Conservation (phyloP, 768 basidiomycete genomes). For the Russula earlei region DNA sequence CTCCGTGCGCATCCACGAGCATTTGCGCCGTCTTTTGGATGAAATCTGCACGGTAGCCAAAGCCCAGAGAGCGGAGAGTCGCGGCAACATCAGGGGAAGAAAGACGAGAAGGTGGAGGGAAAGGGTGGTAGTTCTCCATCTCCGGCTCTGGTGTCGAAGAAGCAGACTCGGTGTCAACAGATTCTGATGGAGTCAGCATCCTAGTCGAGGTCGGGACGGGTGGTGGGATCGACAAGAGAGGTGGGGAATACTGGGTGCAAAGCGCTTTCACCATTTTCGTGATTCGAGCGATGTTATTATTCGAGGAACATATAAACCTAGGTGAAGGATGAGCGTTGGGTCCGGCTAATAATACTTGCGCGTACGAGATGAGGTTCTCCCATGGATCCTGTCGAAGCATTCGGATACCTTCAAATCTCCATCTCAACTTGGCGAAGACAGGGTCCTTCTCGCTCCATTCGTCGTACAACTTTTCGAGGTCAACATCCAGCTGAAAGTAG, state of each 20-base stretch:
- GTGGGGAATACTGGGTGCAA: slow-evolving; percentile 64
- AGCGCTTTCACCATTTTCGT: slow-evolving; percentile 86
- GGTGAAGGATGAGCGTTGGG: neutral
- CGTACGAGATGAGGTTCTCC: slow-evolving; percentile 91
- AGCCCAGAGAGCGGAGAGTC: slow-evolving; percentile 73
- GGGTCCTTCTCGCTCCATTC: slow-evolving; percentile 68
- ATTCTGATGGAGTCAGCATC: slow-evolving; percentile 20
- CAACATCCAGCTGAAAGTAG: slow-evolving; percentile 83
- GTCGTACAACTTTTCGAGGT: slow-evolving; percentile 60
- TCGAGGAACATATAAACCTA: slow-evolving; percentile 96
- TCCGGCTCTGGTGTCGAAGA: slow-evolving; percentile 16
- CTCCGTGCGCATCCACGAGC: slow-evolving; percentile 50
- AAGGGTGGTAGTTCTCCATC: slow-evolving; percentile 55
- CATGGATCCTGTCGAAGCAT: slow-evolving; percentile 90
- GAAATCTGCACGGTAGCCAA: slow-evolving; percentile 91
- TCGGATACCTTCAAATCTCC: slow-evolving; percentile 71
- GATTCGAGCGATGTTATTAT: slow-evolving; percentile 93
- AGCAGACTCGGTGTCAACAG: slow-evolving; percentile 8
- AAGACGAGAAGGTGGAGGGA: slow-evolving; percentile 70
- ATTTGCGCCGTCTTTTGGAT: slow-evolving; percentile 77
- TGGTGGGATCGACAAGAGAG: slow-evolving; percentile 44
- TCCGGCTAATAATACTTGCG: slow-evolving; percentile 18
- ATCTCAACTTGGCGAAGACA: slow-evolving; percentile 56
- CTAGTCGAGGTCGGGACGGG: slow-evolving; percentile 27
- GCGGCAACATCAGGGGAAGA: slow-evolving; percentile 46